A percentile compares a stretch with the other conserved stretches of the same genome.
Evolutionary conservation across 2,329 filamentous ascomycete species (phyloP).

Genomic region (Thelonectria blattea): DNA sequence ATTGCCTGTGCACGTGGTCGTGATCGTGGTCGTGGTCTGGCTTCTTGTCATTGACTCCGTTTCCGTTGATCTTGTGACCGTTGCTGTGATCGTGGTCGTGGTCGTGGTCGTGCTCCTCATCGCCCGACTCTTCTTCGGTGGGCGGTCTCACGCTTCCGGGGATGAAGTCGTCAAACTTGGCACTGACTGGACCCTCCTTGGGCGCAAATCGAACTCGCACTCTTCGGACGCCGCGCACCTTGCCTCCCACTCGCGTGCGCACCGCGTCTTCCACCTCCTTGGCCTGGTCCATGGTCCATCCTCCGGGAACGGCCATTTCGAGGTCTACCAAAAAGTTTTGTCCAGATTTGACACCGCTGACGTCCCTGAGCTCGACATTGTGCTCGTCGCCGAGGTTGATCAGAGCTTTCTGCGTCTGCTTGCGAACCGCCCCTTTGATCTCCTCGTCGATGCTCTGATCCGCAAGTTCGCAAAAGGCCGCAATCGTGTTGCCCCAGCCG

Average conservation of each 20-base stretch:
- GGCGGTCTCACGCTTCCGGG: slow-evolving; percentile 68
- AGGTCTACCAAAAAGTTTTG: slow-evolving; percentile 96
- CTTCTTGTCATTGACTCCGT: slow-evolving; percentile 24
- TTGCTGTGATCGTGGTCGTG: slow-evolving; percentile 44
- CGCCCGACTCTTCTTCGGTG: slow-evolving; percentile 58
- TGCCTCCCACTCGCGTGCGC: slow-evolving; percentile 73
- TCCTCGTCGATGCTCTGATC: slow-evolving; percentile 89
- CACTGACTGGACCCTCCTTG: slow-evolving; percentile 62
- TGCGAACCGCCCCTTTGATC: slow-evolving; percentile 73
- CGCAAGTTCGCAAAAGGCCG: slow-evolving; percentile 86
- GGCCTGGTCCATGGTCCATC: slow-evolving; percentile 76
- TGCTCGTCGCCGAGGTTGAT: slow-evolving; percentile 58
- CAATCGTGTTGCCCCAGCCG: slow-evolving; percentile 82
- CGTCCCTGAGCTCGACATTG: slow-evolving; percentile 73
- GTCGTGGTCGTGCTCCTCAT: slow-evolving; percentile 43
- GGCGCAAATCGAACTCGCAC: slow-evolving; percentile 85
- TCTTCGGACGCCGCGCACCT: slow-evolving; percentile 82
- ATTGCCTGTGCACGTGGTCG: slow-evolving; percentile 41
- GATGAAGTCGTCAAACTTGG: slow-evolving; percentile 81
- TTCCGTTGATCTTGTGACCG: slow-evolving; percentile 39
- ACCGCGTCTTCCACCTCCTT: slow-evolving; percentile 75
- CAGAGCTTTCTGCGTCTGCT: slow-evolving; percentile 67
- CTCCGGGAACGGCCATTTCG: slow-evolving; percentile 78
- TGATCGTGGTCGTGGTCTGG: slow-evolving; percentile 27
- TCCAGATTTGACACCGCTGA: slow-evolving; percentile 92